Percentiles rank a stretch among this genome's conserved stretches.
Conservation (phyloP, 192 early-diverging fungal genomes). For the Linnemannia exigua region DNA sequence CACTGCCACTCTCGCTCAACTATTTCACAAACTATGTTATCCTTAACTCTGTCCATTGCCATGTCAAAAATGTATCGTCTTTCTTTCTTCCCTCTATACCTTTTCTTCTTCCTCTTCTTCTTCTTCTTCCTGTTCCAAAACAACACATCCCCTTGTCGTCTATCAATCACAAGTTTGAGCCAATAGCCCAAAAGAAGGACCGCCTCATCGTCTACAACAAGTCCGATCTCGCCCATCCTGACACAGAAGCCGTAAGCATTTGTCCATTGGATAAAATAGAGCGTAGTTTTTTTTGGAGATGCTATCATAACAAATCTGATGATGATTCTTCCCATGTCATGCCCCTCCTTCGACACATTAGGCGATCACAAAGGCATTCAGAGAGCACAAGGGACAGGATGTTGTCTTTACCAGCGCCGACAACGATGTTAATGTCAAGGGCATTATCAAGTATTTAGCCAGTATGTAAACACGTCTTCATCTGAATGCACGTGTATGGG, state of each 20-base stretch:
- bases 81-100: not conserved
- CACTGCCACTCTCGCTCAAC: not conserved
- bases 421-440: slow-evolving; percentile 70
- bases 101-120: not conserved
- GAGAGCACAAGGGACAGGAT: slow-evolving; percentile 62
- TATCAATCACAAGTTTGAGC: slow-evolving; percentile 87
- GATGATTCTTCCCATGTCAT: not conserved
- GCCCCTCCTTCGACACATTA: slow-evolving; percentile 3
- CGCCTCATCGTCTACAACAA: slow-evolving; percentile 95
- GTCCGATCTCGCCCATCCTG: slow-evolving; percentile 83
- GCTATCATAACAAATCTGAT: not conserved
- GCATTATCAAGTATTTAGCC: slow-evolving; percentile 77
- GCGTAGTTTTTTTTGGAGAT: not conserved
- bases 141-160: slow-evolving; percentile 87
- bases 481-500: not conserved
- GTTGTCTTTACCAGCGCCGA: slow-evolving; percentile 78
- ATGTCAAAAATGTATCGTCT: not conserved
- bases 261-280: not conserved
- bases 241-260: slow-evolving; percentile 56
- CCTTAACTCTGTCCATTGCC: slow-evolving; percentile 46
- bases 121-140: not conserved
- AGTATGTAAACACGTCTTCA: slow-evolving; percentile 25
- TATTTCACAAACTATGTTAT: slow-evolving; percentile 13
- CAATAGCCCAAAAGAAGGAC: slow-evolving; percentile 72
- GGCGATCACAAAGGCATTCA: slow-evolving; percentile 56